Evolutionary conservation across 768 basidiomycete species (phyloP).

Genomic region (Pleurotus ostreatus): DNA sequence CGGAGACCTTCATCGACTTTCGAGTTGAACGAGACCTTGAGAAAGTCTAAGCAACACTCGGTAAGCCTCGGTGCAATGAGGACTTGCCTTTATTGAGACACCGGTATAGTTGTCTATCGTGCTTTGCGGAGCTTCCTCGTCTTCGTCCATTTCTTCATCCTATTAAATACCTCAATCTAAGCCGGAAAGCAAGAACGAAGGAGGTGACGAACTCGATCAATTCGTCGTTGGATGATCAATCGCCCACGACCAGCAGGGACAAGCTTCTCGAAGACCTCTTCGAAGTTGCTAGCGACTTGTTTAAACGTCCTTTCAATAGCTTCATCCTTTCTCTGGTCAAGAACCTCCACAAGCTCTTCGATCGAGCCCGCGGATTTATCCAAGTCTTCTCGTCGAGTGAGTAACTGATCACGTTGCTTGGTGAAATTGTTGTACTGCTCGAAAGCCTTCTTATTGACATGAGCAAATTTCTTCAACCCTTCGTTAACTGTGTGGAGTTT

Average conservation of each 20-base stretch:
- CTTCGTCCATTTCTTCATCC: constrained; percentile 75
- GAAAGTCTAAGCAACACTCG: constrained; percentile 5
- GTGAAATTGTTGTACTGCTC: constrained; percentile 99
- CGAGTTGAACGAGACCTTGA: constrained; percentile 95
- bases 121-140: constrained; percentile 72
- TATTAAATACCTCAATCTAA: constrained; percentile 17
- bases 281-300: constrained; percentile 95
- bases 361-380: constrained; percentile 89
- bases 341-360: constrained; percentile 85
- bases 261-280: constrained; percentile 93
- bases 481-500: constrained; percentile 92
- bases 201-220: constrained; percentile 63
- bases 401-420: constrained; percentile 90
- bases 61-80: neutral
- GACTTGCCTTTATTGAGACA: constrained; percentile 82
- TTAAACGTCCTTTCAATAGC: constrained; percentile 98
- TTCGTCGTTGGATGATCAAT: constrained; percentile 87
- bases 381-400: constrained; percentile 84
- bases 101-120: constrained; percentile 94
- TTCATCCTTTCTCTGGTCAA: constrained; percentile 97
- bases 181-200: neutral
- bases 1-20: constrained; percentile 95
- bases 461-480: constrained; percentile 90
- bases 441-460: constrained; percentile 99
- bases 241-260: constrained; percentile 92